Evolutionary conservation across 1,284 basidiomycete species (phyloP), one percentile per base, ranked within the genome.

Genomic region (Rhodotorula sp.): DNA sequence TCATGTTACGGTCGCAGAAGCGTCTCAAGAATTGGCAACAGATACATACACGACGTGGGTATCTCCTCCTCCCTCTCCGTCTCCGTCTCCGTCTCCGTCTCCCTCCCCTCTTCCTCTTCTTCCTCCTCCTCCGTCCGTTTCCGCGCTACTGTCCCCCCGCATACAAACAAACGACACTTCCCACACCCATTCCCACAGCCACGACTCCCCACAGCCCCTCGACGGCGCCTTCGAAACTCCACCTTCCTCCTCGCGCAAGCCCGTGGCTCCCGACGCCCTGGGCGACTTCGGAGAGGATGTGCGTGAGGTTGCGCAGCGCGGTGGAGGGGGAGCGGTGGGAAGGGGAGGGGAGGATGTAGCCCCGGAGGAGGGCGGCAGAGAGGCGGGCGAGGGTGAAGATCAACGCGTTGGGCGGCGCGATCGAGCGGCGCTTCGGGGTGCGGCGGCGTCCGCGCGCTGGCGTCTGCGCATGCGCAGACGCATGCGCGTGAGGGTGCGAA

Each of bases 351-450:
- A 74, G 61, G 57, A 74, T 48, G 65, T 63, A 69, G 6, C 68
- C 68, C 2, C 44, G 48, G 20, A 74, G 53, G n/a, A 74, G 52
- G 34, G 64, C 64, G 59, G 69, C 58, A n/a, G 72, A 58, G 18
- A 67, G 51, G 15, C 72, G 67, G 10, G 62, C 20, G 31, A 74
- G 51, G 28, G 64, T 22, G 55, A 74, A 74, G 37, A 68, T 55
- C 22, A 72, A 46, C 3, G 72, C 52, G 51, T 69, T 69, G 47
- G 72, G 69, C 2, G 69, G 52, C n/a, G 65, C 40, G 61, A 66
- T 30, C 15, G 40, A 44, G 40, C 40, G 16, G 40, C 40, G 16
- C 28, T 40, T 18, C 10, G 37, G 30, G 51, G 22, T 18, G 52
- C 52, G 22, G 52, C 8, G 58, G 30, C 30, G 61, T 16, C 28